Evolutionary conservation across 192 early-diverging fungal genomes (phyloP).

Genomic region (Gigaspora rosea): DNA sequence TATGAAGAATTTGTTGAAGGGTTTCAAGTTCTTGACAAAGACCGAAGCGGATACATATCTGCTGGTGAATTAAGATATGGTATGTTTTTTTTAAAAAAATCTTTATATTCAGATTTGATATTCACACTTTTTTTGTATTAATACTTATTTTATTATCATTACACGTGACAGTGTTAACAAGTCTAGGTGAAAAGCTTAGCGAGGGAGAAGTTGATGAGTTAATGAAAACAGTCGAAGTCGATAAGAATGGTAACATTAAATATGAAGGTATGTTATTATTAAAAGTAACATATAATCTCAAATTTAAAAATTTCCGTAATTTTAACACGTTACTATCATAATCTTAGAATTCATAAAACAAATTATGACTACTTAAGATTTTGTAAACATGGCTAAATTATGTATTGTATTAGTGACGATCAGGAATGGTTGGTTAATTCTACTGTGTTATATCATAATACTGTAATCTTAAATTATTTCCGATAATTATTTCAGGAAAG

Average conservation of each 20-base stretch:
- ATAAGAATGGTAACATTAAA: constrained; percentile 79
- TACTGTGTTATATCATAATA: too few relatives aligned
- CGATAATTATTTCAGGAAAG: too few relatives aligned
- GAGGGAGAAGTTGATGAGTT: constrained; percentile 81
- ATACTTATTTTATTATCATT: neutral
- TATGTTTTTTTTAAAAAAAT: constrained; percentile 35
- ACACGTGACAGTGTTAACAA: constrained; percentile 63
- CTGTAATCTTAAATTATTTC: too few relatives aligned
- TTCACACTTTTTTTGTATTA: neutral
- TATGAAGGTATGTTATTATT: constrained; percentile 62
- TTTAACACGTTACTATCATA: neutral
- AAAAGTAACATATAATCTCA: neutral
- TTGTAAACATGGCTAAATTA: neutral
- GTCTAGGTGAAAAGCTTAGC: constrained; percentile 77
- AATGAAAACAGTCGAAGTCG: constrained; percentile 71
- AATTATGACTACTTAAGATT: neutral
- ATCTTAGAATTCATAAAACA: neutral
- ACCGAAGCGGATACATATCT: constrained; percentile 73
- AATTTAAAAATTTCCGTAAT: neutral
- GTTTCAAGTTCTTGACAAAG: constrained; percentile 89
- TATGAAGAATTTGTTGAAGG: constrained; percentile 81
- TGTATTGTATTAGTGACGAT: too few relatives aligned
- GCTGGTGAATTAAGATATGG: constrained; percentile 78
- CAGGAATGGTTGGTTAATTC: too few relatives aligned
- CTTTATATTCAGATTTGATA: neutral